These are phyloP conservation scores for Schizochytrium sp. DNA, from an alignment of 108 stramenopile species.

Conservation along the genomic window DNA sequence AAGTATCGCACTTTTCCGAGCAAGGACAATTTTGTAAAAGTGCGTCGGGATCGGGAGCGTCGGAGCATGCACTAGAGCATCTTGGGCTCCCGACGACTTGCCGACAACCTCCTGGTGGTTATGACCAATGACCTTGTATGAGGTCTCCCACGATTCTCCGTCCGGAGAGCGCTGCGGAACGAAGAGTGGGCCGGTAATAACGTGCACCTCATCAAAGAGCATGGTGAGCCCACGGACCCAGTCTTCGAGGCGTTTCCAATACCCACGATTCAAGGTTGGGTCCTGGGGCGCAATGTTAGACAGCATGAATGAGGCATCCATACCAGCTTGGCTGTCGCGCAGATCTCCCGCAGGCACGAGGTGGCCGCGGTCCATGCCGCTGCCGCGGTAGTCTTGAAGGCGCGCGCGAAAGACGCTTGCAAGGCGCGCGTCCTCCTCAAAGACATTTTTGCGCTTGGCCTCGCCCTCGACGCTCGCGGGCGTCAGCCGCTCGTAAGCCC, in stretches of 20 bases:
- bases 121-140: not conserved
- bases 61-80: not conserved
- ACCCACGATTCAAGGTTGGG: not conserved
- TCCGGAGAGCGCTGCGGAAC: not conserved
- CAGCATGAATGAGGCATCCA: conserved; percentile 19
- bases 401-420: not conserved
- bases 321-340: not conserved
- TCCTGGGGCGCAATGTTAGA: conserved; percentile 18
- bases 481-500: not conserved
- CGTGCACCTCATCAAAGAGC: conserved; percentile 1
- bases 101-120: not conserved
- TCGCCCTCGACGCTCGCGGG: not conserved
- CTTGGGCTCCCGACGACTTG: not conserved
- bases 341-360: conserved; percentile 23
- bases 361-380: conserved; percentile 23
- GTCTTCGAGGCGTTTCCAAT: conserved; percentile 5
- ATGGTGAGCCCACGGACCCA: not conserved
- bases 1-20: not conserved
- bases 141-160: not conserved
- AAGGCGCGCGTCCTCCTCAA: not conserved
- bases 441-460: not conserved
- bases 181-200: conserved; percentile 17
- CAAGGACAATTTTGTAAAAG: conserved; percentile 25
- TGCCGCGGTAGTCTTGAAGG: not conserved
- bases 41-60: conserved; percentile 17